Evolutionary conservation across 768 basidiomycete genomes (phyloP).

Genomic region (Trichaptum fuscoviolaceum): DNA sequence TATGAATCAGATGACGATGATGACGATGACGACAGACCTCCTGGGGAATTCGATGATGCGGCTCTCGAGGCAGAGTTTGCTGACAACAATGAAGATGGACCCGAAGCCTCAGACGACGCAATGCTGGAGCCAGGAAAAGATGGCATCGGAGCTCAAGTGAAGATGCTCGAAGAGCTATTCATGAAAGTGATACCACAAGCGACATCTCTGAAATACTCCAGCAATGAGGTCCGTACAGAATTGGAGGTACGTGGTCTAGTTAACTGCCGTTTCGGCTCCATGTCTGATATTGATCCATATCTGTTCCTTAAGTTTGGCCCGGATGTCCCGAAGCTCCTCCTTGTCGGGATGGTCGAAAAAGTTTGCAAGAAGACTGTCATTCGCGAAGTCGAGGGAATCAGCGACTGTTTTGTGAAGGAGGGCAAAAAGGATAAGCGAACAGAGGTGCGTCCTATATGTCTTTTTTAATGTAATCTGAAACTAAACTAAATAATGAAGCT

Average conservation of each 20-base stretch:
- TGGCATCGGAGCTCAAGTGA: constrained; percentile 37
- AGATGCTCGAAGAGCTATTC: constrained; percentile 46
- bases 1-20: constrained; percentile 71
- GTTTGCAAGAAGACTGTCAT: constrained; percentile 80
- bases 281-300: constrained; percentile 1
- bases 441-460: not conserved
- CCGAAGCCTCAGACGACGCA: constrained; percentile 25
- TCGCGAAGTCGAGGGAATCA: constrained; percentile 85
- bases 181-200: constrained; percentile 56
- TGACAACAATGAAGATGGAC: constrained; percentile 30
- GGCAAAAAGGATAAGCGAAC: constrained; percentile 20
- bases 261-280: constrained; percentile 2
- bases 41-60: constrained; percentile 45
- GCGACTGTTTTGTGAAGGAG: constrained; percentile 75
- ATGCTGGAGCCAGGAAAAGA: constrained; percentile 20
- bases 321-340: constrained; percentile 85
- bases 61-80: constrained; percentile 61
- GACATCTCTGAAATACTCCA: constrained; percentile 67
- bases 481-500: constrained; percentile 37
- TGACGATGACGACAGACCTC: constrained; percentile 49
- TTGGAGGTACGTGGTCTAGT: constrained; percentile 62
- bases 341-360: constrained; percentile 90
- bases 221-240: constrained; percentile 65
- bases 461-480: constrained; percentile 6
- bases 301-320: constrained; percentile 62